Evolutionary conservation across 257 asterid genomes (phyloP), one percentile per base, ranked within the genome.

Genomic region (Penstemon barbatus): DNA sequence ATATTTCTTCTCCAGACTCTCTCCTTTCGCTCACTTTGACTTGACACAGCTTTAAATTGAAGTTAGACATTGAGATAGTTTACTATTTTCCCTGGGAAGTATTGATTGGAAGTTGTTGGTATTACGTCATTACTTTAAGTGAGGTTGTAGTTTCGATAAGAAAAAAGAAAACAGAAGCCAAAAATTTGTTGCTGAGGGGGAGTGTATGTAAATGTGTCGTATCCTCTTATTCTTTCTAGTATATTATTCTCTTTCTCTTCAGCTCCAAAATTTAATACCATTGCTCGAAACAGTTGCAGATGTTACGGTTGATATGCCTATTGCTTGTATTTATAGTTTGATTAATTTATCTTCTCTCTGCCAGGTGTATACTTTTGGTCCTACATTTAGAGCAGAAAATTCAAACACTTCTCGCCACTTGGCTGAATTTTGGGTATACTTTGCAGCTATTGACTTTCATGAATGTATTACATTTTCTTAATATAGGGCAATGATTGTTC

Each of bases 281-380:
- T 48, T 45, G 11, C 60, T 79, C 63, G 69, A 43, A 68, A 69
- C 57, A 25, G 33, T 25, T 25, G 2, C 33, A 25, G 33, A 25
- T 70, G 18, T 45, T 65, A 18, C 48, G 39, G 44, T 73, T 69
- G 8, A 49, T 51, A 44, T 57, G 5, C 61, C 48, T 67, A 7
- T 59, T 60, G 33, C 33, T 59, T 45, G 46, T 18, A 13, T 63
- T 73, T 53, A 38, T 69, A 62, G 48, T 70, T 69, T 75, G 67
- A 70, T 6, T 57, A 55, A 42, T 11, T 46, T 65, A 36, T 76
- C 61, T 63, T 15, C 70, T 71, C 59, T 80, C 49, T 38, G 63
- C 74, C 88, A 91, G 99, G 96, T 94, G 51, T 94, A 94, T 82
- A 91, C 97, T 40, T 94, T 94, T 81, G 99, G 99, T 74, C 99